Base-by-base conservation (phyloP, 805 yeast species). In the Yarrowia porcina region DNA sequence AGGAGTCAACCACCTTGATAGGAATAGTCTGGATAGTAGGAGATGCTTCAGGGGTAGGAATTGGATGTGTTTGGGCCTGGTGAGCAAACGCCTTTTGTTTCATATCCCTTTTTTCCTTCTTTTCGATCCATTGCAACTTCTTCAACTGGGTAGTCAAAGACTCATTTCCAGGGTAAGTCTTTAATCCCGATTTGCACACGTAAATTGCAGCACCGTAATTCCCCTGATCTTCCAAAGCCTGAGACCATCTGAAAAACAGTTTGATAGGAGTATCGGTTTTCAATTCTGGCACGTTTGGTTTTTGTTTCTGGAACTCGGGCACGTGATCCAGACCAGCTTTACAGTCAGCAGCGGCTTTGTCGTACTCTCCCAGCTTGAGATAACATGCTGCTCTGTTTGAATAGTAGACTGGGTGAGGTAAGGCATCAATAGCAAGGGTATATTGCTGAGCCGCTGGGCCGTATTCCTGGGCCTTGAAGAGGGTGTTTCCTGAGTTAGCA, bases 331-430 rank as follows among this genome's bases (percentile, higher is more conserved):
- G 56, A 27, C 69, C 70, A 8, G 36, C 18, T 11, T 63, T 41
- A 27, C 67, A 63, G 39, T 64, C 66, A 8, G 54, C 45, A 1
- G 63, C 35, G 1, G 68, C 70, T 17, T 44, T 44, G 7, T 32
- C 23, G 57, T 59, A 68, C 11, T 62, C 33, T 27, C 59, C 49
- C 7, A 67, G 65, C 33, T 69, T 69, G 42, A 68, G 61, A 25
- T 63, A 63, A 21, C 67, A 63, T 6, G 65, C 65, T 2, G 71
- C 68, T 20, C 69, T 50, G 49, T 69, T 69, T 9, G 71, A 67
- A 52, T 64, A 69, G 47, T 52, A 66, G 15, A 64, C 63, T 3
- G 68, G 62, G 8, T 33, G 47, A 3, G 47, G 28, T 1, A 64
- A 62, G 35, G 57, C 65, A 3, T 63, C 56, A 9, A 69, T 63